phyloP scores from a whole-genome alignment of 345 rosid species.

The Litchi chinensis region DNA sequence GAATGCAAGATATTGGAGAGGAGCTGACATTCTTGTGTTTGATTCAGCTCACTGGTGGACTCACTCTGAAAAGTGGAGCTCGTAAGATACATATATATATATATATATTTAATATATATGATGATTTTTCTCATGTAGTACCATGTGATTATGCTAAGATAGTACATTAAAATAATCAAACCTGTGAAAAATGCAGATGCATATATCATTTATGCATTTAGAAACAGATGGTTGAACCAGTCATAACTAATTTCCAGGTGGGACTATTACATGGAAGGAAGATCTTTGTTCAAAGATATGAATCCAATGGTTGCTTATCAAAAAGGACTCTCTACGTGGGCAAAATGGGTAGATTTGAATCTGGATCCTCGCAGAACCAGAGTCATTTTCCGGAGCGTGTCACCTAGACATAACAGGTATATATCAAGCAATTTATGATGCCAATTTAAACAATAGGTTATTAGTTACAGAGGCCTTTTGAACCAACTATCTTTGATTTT shows the following conservation, averaged over 20 bases:
- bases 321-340: constrained; percentile 74
- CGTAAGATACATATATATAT: constrained; percentile 43
- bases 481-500: neutral
- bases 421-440: neutral
- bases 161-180: too few relatives aligned
- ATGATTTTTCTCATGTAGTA: too few relatives aligned
- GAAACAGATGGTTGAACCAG: neutral
- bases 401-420: constrained; percentile 73
- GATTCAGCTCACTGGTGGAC: constrained; percentile 99
- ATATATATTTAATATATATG: too few relatives aligned
- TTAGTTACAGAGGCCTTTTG: too few relatives aligned
- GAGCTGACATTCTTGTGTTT: constrained; percentile 81
- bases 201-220: too few relatives aligned
- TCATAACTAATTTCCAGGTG: constrained; percentile 42
- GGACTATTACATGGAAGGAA: constrained; percentile 73
- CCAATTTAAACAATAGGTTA: neutral
- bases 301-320: constrained; percentile 74
- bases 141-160: too few relatives aligned
- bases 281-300: constrained; percentile 43
- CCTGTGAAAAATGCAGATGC: too few relatives aligned
- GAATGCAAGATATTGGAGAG: constrained; percentile 90
- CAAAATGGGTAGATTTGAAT: constrained; percentile 68
- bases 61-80: constrained; percentile 71
- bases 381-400: constrained; percentile 72
- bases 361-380: constrained; percentile 53